Evolutionary conservation across 345 rosid genomes (phyloP), one percentile per base, ranked within the genome.

Genomic region (Salix dunnii): DNA sequence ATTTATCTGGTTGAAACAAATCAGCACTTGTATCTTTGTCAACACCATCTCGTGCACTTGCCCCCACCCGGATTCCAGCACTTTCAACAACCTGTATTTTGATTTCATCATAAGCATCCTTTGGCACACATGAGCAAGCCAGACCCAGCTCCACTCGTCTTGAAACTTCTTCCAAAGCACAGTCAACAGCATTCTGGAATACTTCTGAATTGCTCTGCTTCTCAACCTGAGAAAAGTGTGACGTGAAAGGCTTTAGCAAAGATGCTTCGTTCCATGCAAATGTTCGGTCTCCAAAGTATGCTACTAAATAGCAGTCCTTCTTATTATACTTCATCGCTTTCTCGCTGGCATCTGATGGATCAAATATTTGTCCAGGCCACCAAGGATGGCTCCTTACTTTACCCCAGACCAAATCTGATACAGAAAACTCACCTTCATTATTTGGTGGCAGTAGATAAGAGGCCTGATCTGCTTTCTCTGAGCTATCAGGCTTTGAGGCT

Each of bases 341-440:
- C 71, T 89, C 93, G 8, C 91, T 89, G 23, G 96, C 90, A 77
- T 87, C 87, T n/a, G 90, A 81, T 72, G 90, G 82, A 82, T 91
- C 87, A 77, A 86, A 88, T 62, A 91, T 91, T 84, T 91, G 93
- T 9, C 96, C 96, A 72, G 96, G 96, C 96, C 96, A 91, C 96
- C 93, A 89, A 3, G 91, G 96, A 81, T 91, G 93, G 85, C 93
- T 89, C 80, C 90, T 87, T 58, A 89, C 91, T 80, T 91, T 91
- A 36, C 93, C 91, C 96, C 96, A 91, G 17, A 91, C 93, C 82
- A 89, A 81, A 79, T 89, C 93, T 42, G 89, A 84, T 68, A 91
- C 87, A 31, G 71, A 67, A 66, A 88, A 82, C 36, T 78, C 88
- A 42, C 84, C 88, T 76, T 86, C 88, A 73, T 86, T 78, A 49